Base-by-base conservation (phyloP, 1,284 basidiomycete species). In the Fomitiporia mediterranea region DNA sequence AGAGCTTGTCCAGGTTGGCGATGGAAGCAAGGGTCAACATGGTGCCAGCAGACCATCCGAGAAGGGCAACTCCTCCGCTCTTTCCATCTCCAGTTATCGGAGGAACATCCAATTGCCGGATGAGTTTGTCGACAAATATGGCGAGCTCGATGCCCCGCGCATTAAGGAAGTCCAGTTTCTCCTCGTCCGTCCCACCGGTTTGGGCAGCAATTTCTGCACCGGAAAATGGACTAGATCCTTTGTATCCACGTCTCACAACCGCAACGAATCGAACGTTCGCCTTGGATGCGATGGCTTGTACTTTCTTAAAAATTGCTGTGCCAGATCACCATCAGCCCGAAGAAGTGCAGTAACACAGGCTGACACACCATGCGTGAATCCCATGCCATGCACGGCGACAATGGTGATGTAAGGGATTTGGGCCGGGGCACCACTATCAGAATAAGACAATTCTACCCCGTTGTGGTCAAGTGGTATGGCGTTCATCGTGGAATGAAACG, bases 181-280 rank as follows among this genome's bases (percentile, higher is more conserved):
- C 39, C 2, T 42, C 55, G 15, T 44, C 49, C n/a, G 42, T 27
- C 2, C 51, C 60, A 6, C 27, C 5, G 6, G 3, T 35, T 50
- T 61, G 6, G 27, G 56, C 39, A 11, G 55, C 55, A 2, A 55
- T 56, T 43, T 68, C 66, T 13, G 56, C 63, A 2, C 60, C 58
- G 4, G 58, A 60, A 35, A 61, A 67, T 8, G 60, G 62, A 1
- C 60, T 62, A 2, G 69, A 65, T 8, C 67, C 66, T 9, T 62
- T 58, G 46, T 68, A 71, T 44, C 67, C 67, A 9, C 69, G 65
- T 7, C 69, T 61, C 48, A 68, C 69, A 17, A 68, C 49, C 25
- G 65, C 53, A 27, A 70, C 58, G n/a, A 66, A 35, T n/a, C 68
- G 67, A 1, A 64, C 27, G 40, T 67, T 64, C 27, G 59, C 34